Percentiles rank a stretch among this genome's conserved stretches.
These are phyloP conservation scores for Heritiera littoralis DNA, from an alignment of 345 rosid species.

Conservation along the genomic window DNA sequence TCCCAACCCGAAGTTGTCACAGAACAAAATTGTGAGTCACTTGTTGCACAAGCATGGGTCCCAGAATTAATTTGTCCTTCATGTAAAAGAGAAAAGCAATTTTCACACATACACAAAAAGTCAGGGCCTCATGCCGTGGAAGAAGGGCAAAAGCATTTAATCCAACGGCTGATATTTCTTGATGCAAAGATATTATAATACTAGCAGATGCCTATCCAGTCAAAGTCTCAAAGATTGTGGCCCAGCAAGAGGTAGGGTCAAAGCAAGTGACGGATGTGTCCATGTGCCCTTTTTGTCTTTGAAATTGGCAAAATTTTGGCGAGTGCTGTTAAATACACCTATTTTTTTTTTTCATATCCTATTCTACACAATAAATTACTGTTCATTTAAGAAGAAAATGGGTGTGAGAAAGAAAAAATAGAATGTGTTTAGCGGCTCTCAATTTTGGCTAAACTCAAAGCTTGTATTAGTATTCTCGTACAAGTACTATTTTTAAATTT, in stretches of 20 bases:
- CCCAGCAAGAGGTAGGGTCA: not conserved
- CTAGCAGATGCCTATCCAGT: not conserved
- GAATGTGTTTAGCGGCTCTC: too few species aligned
- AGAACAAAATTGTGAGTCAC: not conserved
- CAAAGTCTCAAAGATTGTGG: not conserved
- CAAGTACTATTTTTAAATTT: not conserved
- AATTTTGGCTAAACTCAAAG: too few species aligned
- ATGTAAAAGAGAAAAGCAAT: not conserved
- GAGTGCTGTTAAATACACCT: too few species aligned
- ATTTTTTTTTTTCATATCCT: too few species aligned
- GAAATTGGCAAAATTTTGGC: too few species aligned
- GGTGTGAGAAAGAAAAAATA: too few species aligned
- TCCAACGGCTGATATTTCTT: not conserved
- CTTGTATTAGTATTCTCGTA: too few species aligned
- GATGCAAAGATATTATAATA: not conserved
- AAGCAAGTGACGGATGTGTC: not conserved
- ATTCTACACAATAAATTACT: too few species aligned
- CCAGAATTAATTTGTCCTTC: not conserved
- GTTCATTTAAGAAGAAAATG: too few species aligned
- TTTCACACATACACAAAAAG: not conserved
- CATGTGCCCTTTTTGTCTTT: too few species aligned
- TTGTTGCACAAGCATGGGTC: conserved; percentile 9
- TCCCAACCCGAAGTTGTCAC: not conserved
- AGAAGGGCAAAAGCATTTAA: not conserved
- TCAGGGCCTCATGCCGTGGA: not conserved